Evolutionary conservation across 495 filamentous ascomycete species (phyloP).

Genomic region (Penicillium steckii): DNA sequence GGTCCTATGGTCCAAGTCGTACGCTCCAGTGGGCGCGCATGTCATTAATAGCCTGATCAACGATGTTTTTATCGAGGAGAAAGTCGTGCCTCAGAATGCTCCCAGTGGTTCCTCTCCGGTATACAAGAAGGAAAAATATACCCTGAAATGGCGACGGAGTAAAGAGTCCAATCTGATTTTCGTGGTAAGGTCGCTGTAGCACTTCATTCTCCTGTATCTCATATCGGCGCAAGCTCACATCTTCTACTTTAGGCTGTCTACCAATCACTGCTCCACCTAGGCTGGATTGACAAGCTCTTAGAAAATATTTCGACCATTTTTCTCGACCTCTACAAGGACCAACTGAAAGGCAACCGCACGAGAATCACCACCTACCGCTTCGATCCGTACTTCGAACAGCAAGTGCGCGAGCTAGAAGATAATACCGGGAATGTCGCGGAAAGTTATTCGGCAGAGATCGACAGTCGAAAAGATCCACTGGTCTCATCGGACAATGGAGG

Average conservation of each 20-base stretch:
- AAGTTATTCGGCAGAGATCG: constrained; percentile 25
- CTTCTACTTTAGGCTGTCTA: constrained; percentile 75
- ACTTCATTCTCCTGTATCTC: neutral
- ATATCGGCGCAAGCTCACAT: neutral
- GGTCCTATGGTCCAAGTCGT: constrained; percentile 91
- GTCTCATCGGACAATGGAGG: constrained; percentile 49
- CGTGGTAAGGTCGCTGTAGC: constrained; percentile 61
- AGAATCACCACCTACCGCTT: constrained; percentile 75
- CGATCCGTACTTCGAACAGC: constrained; percentile 91
- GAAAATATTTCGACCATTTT: constrained; percentile 93
- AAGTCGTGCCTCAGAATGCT: constrained; percentile 56
- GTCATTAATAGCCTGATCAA: constrained; percentile 92
- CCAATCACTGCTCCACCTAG: constrained; percentile 88
- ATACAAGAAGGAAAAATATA: constrained; percentile 92
- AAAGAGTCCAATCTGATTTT: constrained; percentile 96
- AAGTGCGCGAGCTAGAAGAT: constrained; percentile 79
- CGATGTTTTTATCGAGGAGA: constrained; percentile 96
- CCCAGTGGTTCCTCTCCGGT: constrained; percentile 46
- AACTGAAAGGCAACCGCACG: constrained; percentile 77
- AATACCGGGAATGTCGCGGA: constrained; percentile 39
- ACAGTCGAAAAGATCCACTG: constrained; percentile 43
- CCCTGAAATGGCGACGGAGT: constrained; percentile 85
- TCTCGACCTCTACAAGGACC: constrained; percentile 80
- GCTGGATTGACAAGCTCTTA: constrained; percentile 95
- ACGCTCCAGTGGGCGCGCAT: constrained; percentile 72